Percentiles rank a stretch among this genome's conserved stretches.
These are phyloP conservation scores for Tuber brumale DNA, from an alignment of 495 filamentous ascomycete species.

Conservation along the genomic window DNA sequence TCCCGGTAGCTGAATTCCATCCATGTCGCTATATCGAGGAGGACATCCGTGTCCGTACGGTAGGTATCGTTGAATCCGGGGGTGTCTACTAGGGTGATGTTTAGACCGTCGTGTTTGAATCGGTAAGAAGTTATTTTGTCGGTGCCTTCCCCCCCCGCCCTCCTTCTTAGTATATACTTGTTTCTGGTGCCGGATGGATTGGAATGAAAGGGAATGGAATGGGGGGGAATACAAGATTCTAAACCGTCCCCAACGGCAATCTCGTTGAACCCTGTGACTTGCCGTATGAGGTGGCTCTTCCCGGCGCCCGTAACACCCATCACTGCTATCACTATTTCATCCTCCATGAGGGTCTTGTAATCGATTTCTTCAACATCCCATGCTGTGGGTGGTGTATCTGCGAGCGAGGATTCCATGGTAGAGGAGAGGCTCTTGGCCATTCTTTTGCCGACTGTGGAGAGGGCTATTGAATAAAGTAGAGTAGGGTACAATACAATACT, in stretches of 20 bases:
- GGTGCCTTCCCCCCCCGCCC: slow-evolving; percentile 24
- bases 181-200: not conserved
- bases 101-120: slow-evolving; percentile 25
- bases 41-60: slow-evolving; percentile 45
- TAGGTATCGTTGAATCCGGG: slow-evolving; percentile 51
- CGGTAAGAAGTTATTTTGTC: slow-evolving; percentile 18
- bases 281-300: slow-evolving; percentile 45
- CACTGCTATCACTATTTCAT: slow-evolving; percentile 41
- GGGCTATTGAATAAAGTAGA: not conserved
- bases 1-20: slow-evolving; percentile 39
- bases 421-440: not conserved
- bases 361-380: not conserved
- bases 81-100: slow-evolving; percentile 47
- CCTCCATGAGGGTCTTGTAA: not conserved
- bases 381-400: not conserved
- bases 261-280: slow-evolving; percentile 25
- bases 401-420: not conserved
- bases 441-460: not conserved
- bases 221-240: slow-evolving; percentile 24
- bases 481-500: not conserved
- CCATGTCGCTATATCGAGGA: slow-evolving; percentile 43
- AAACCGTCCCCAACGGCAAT: slow-evolving; percentile 33
- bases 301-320: slow-evolving; percentile 48
- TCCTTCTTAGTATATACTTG: slow-evolving; percentile 1
- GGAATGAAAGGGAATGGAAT: not conserved